Conservation (phyloP, 257 asterid genomes). For the Henckelia pumila region DNA sequence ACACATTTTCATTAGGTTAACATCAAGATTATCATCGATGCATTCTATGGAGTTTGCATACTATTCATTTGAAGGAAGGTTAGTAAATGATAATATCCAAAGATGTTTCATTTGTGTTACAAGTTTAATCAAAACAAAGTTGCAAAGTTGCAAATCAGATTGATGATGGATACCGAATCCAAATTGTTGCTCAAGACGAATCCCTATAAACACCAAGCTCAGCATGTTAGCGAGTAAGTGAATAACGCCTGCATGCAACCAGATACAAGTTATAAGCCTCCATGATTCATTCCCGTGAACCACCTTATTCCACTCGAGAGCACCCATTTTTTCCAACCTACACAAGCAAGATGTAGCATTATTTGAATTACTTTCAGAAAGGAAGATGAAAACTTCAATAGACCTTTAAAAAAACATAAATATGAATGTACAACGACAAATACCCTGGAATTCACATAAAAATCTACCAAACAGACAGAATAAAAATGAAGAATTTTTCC, state of each 20-base stretch:
- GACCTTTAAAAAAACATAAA: not conserved
- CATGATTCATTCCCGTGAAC: conserved; percentile 67
- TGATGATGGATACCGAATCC: conserved; percentile 60
- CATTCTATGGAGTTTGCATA: not conserved
- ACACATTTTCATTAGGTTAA: not conserved
- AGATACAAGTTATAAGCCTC: conserved; percentile 85
- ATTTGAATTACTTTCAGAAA: not conserved
- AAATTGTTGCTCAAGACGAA: conserved; percentile 90
- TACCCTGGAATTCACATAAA: no score
- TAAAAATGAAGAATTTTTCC: not conserved
- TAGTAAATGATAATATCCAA: not conserved
- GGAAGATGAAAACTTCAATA: conserved; percentile 4
- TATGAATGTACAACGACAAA: not conserved
- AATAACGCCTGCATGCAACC: conserved; percentile 91
- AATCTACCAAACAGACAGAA: no score
- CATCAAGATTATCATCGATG: not conserved
- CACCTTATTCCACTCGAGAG: conserved; percentile 68
- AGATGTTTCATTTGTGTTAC: not conserved
- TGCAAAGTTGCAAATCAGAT: not conserved
- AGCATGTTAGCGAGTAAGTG: conserved; percentile 84
- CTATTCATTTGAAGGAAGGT: not conserved
- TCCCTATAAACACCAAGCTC: conserved; percentile 79
- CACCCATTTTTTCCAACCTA: conserved; percentile 81
- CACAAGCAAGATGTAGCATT: conserved; percentile 18
- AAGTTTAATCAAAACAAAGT: not conserved